Conservation (phyloP, 73 alveolate species). For the Tetrahymena elliotti region DNA sequence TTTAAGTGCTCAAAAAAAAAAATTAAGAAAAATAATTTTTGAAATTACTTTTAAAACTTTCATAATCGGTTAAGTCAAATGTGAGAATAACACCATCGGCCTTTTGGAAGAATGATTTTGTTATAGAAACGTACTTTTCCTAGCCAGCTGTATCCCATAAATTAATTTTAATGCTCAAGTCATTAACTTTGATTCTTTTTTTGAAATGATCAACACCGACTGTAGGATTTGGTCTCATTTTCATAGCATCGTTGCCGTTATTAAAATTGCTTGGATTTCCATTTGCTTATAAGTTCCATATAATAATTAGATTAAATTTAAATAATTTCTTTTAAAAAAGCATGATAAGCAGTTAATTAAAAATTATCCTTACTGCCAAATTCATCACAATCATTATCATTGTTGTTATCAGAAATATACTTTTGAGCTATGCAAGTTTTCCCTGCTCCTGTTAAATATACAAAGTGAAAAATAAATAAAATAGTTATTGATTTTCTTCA, state of each 20-base stretch:
- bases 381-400: background rate
- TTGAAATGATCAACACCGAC: conserved; percentile 88
- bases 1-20: too few species aligned
- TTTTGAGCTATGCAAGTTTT: conserved; percentile 13
- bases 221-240: conserved; percentile 73
- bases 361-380: background rate
- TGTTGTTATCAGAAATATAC: conserved; percentile 14
- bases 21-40: background rate
- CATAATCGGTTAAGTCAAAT: conserved; percentile 47
- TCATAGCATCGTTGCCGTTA: conserved; percentile 27
- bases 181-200: conserved; percentile 57
- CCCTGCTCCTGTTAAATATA: conserved; percentile 5
- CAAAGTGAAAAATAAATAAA: background rate
- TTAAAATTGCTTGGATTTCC: background rate
- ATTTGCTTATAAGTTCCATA: background rate
- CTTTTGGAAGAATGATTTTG: conserved; percentile 59
- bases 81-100: conserved; percentile 60
- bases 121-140: conserved; percentile 56
- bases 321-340: background rate
- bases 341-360: too few species aligned
- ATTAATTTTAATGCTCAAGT: conserved; percentile 70
- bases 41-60: conserved; percentile 44
- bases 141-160: conserved; percentile 88
- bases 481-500: too few species aligned
- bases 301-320: too few species aligned